Evolutionary conservation across 2,329 filamentous ascomycete genomes (phyloP).

Genomic region (Claviceps quebecensis): DNA sequence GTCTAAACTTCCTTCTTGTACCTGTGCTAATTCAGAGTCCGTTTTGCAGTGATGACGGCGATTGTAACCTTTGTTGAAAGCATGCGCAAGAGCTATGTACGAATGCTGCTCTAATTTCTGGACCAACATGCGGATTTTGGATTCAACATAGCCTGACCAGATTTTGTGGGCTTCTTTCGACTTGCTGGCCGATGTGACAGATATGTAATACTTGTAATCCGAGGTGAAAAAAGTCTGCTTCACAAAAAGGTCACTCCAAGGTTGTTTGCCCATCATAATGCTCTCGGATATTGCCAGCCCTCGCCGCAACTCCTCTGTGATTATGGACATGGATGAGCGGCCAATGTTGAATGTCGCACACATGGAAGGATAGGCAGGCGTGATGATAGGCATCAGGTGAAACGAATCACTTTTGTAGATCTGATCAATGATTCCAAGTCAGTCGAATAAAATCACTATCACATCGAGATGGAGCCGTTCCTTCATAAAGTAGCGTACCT

Average conservation of each 20-base stretch:
- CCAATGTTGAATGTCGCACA: constrained; percentile 93
- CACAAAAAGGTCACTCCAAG: constrained; percentile 78
- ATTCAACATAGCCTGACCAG: constrained; percentile 89
- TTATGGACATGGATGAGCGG: constrained; percentile 68
- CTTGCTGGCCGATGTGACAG: constrained; percentile 68
- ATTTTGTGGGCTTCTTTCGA: constrained; percentile 72
- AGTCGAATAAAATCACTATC: constrained; percentile 5
- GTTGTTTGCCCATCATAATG: constrained; percentile 62
- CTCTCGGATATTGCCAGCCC: constrained; percentile 64
- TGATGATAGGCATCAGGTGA: constrained; percentile 97
- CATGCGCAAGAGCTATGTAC: constrained; percentile 70
- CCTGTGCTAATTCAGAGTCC: constrained; percentile 36
- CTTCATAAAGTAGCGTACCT: constrained; percentile 34
- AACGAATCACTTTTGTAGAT: constrained; percentile 67
- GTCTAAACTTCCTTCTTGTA: constrained; percentile 38
- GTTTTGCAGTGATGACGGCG: constrained; percentile 57
- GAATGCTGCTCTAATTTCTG: constrained; percentile 67
- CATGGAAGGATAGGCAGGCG: constrained; percentile 94
- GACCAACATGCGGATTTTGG: constrained; percentile 78
- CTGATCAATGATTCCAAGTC: constrained; percentile 21
- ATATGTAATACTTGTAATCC: constrained; percentile 92
- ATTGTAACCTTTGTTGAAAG: constrained; percentile 88
- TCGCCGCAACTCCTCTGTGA: constrained; percentile 68
- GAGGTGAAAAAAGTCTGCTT: constrained; percentile 89
- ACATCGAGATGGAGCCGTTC: neutral